Evolutionary conservation across 805 yeast genomes (phyloP).

Genomic region (Metschnikowia similis): DNA sequence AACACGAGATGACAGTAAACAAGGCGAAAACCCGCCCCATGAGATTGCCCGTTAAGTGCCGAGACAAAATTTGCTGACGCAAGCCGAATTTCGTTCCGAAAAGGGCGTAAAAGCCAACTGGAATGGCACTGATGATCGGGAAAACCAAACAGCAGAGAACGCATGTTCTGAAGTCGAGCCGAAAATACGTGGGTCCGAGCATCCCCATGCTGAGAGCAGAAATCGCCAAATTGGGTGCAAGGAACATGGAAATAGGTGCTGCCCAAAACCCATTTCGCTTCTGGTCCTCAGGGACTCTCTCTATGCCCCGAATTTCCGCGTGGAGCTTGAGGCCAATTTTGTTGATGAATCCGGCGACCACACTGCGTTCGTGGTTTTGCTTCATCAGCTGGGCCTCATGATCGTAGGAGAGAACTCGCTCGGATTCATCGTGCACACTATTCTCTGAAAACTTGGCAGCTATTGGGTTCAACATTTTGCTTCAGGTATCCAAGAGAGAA

Average conservation of each 20-base stretch:
- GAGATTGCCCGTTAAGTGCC: slow-evolving; percentile 29
- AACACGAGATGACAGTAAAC: slow-evolving; percentile 26
- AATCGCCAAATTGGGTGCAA: slow-evolving; percentile 26
- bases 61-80: slow-evolving; percentile 27
- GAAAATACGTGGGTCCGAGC: slow-evolving; percentile 15
- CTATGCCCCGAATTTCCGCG: slow-evolving; percentile 28
- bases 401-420: not conserved
- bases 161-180: slow-evolving; percentile 16
- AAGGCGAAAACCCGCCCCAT: slow-evolving; percentile 29
- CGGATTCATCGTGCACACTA: not conserved
- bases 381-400: not conserved
- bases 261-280: slow-evolving; percentile 16
- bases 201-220: slow-evolving; percentile 15
- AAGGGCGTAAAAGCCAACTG: slow-evolving; percentile 14
- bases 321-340: slow-evolving; percentile 22
- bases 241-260: slow-evolving; percentile 24
- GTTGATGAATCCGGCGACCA: slow-evolving; percentile 17
- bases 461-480: not conserved
- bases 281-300: slow-evolving; percentile 25
- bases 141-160: slow-evolving; percentile 9
- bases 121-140: slow-evolving; percentile 14
- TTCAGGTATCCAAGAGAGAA: not conserved
- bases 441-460: not conserved
- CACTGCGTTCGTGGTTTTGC: slow-evolving; percentile 6
- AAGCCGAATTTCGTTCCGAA: slow-evolving; percentile 17